These are phyloP conservation scores for Alternaria consortialis DNA, from an alignment of 2,329 filamentous ascomycete genomes.

Conservation along the genomic window DNA sequence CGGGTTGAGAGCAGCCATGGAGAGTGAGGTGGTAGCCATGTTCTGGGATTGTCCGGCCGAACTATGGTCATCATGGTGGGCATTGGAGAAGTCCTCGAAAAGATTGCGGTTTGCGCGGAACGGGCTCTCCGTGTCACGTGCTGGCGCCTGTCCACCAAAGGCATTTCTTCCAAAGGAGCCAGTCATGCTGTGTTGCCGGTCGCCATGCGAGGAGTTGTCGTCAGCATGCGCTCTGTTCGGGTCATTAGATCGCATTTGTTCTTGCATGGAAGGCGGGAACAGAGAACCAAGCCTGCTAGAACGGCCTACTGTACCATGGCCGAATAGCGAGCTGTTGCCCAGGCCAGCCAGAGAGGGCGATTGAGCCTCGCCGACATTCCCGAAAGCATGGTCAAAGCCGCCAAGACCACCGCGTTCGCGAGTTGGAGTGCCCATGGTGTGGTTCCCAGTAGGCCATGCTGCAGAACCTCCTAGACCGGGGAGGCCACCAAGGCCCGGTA, in stretches of 20 bases:
- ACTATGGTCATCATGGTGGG: slow-evolving; percentile 39
- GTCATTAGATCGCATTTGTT: slow-evolving; percentile 76
- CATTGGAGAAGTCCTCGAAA: slow-evolving; percentile 51
- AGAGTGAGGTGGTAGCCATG: slow-evolving; percentile 41
- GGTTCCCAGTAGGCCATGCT: slow-evolving; percentile 72
- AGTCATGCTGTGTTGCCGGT: slow-evolving; percentile 59
- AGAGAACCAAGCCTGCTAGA: slow-evolving; percentile 85
- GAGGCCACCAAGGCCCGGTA: slow-evolving; percentile 69
- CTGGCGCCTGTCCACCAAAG: slow-evolving; percentile 55
- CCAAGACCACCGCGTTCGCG: slow-evolving; percentile 66
- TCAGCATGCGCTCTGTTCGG: slow-evolving; percentile 63
- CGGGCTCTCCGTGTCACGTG: slow-evolving; percentile 53
- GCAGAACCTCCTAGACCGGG: slow-evolving; percentile 66
- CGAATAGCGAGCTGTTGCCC: slow-evolving; percentile 71
- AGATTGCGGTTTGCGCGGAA: slow-evolving; percentile 50
- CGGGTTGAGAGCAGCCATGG: slow-evolving; percentile 45
- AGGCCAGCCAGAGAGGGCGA: slow-evolving; percentile 75
- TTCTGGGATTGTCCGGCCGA: slow-evolving; percentile 30
- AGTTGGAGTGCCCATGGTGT: slow-evolving; percentile 76
- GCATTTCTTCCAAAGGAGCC: slow-evolving; percentile 72
- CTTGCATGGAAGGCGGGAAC: slow-evolving; percentile 89
- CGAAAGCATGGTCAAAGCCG: slow-evolving; percentile 68
- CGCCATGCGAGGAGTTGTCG: slow-evolving; percentile 57
- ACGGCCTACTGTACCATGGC: slow-evolving; percentile 72
- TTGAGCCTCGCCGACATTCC: slow-evolving; percentile 78